These are phyloP conservation scores for Linum tenue DNA, from an alignment of 345 rosid genomes.

Conservation along the genomic window DNA sequence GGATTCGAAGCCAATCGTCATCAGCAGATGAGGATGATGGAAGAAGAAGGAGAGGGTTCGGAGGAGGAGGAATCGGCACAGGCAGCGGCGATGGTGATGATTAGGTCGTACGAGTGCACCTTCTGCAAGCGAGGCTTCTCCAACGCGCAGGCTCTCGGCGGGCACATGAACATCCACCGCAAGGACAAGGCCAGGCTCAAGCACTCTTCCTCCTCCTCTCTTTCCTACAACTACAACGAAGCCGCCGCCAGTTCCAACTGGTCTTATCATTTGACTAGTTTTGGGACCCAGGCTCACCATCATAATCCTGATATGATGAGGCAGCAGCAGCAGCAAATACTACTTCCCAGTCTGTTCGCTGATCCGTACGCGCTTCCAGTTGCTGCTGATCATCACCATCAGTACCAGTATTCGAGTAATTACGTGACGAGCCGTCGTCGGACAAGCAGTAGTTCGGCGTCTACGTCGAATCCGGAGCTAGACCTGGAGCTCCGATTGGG, in stretches of 20 bases:
- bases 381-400: conserved; percentile 6
- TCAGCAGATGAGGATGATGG: conserved; percentile 4
- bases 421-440: conserved; percentile 5
- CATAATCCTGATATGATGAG: conserved; percentile 1
- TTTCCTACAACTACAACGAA: conserved; percentile 4
- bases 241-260: not conserved
- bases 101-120: conserved; percentile 31
- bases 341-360: conserved; percentile 17
- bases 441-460: not conserved
- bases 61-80: conserved; percentile 9
- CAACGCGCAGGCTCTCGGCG: conserved; percentile 22
- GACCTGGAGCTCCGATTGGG: conserved; percentile 61
- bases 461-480: conserved; percentile 12
- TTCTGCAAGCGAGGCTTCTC: conserved; percentile 24
- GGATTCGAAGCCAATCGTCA: no score
- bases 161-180: conserved; percentile 21
- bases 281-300: conserved; percentile 9
- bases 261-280: conserved; percentile 13
- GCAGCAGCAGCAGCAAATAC: conserved; percentile 6
- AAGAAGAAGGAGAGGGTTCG: conserved; percentile 9
- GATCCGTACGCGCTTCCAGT: conserved; percentile 14
- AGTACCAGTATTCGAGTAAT: conserved; percentile 3
- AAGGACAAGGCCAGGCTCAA: conserved; percentile 28
- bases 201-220: conserved; percentile 14
- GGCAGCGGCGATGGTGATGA: not conserved